phyloP scores from a whole-genome alignment of 148 eudicot species.

The Heliosperma pusillum region DNA sequence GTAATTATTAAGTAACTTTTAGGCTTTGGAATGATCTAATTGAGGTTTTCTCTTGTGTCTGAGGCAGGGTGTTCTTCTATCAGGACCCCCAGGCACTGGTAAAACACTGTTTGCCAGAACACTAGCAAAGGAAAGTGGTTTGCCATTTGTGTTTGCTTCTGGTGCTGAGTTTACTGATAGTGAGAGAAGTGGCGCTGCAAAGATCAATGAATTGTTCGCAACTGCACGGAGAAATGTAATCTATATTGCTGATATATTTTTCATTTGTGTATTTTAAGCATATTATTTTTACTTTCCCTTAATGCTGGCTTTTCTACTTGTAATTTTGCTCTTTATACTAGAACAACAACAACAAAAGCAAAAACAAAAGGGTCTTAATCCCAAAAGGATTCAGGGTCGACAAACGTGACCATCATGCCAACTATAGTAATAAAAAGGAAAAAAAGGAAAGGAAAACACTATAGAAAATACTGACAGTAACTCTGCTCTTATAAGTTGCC shows the following conservation, averaged over 20 bases:
- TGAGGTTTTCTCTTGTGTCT: conserved; percentile 6
- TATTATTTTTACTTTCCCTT: conserved; percentile 3
- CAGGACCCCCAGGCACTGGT: conserved; percentile 96
- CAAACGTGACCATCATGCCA: not conserved
- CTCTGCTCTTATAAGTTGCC: not conserved
- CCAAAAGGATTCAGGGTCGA: not conserved
- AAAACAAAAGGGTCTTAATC: not conserved
- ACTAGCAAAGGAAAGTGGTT: conserved; percentile 78
- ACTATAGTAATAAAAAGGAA: not conserved
- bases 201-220: conserved; percentile 77
- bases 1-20: not conserved
- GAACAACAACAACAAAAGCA: not conserved
- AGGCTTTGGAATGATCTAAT: not conserved
- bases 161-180: conserved; percentile 97
- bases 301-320: not conserved
- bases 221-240: conserved; percentile 85
- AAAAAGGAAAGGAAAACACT: not conserved
- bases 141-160: conserved; percentile 95
- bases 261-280: not conserved
- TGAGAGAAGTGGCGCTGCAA: conserved; percentile 86
- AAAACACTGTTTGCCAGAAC: conserved; percentile 94
- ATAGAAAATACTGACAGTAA: not conserved
- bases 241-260: not conserved
- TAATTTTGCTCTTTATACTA: conserved; percentile 10
- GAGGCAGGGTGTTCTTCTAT: conserved; percentile 82